These are phyloP conservation scores for Microdochium paspali DNA, from an alignment of 2,329 filamentous ascomycete species.

Conservation along the genomic window DNA sequence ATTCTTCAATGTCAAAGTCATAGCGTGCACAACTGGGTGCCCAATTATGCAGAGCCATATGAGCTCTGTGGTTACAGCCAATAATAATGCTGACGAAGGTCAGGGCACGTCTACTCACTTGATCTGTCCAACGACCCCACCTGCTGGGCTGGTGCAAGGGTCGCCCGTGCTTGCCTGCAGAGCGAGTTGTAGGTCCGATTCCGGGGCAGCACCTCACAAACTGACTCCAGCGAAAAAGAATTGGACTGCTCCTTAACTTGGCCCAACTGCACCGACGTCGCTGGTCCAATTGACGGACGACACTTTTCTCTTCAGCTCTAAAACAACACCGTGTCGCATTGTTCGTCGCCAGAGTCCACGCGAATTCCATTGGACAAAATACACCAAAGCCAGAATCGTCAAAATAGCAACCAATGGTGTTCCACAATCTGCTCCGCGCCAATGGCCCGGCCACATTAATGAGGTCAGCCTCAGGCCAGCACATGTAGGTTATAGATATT, in stretches of 20 bases:
- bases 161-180: not conserved
- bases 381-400: too few species aligned
- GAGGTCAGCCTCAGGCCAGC: slow-evolving; percentile 14
- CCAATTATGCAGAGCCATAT: too few species aligned
- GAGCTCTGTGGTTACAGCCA: not conserved
- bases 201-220: not conserved
- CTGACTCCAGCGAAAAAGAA: too few species aligned
- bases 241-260: not conserved
- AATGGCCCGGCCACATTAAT: slow-evolving; percentile 17
- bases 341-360: too few species aligned
- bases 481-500: slow-evolving; percentile 13
- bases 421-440: slow-evolving; percentile 18
- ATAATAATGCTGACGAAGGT: not conserved
- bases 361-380: too few species aligned
- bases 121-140: too few species aligned
- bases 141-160: too few species aligned
- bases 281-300: not conserved
- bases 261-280: not conserved
- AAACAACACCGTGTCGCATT: not conserved
- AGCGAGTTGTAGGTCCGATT: not conserved
- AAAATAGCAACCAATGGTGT: slow-evolving; percentile 19
- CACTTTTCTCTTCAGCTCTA: not conserved
- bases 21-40: too few species aligned
- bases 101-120: not conserved
- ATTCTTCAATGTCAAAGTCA: too few species aligned